Conservation (phyloP, 2,329 filamentous ascomycete genomes). For the Pleoardoris graminearum region DNA sequence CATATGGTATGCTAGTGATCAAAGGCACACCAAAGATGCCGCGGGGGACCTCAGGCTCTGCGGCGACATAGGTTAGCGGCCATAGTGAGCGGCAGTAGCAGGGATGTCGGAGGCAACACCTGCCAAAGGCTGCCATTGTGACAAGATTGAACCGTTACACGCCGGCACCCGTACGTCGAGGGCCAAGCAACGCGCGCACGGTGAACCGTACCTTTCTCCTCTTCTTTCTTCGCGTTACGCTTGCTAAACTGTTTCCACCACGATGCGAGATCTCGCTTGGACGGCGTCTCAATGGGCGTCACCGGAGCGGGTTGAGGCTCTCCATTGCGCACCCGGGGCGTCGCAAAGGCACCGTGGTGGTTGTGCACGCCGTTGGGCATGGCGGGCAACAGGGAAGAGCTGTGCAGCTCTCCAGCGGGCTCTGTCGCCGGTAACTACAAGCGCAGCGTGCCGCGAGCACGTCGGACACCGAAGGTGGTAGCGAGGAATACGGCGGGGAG, state of each 20-base stretch:
- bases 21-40: conserved; percentile 95
- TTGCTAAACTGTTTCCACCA: conserved; percentile 97
- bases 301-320: conserved; percentile 49
- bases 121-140: conserved; percentile 11
- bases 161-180: conserved; percentile 8
- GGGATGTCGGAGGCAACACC: conserved; percentile 23
- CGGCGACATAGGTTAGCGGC: conserved; percentile 25
- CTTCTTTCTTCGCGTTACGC: conserved; percentile 62
- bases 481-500: conserved; percentile 21
- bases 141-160: conserved; percentile 1
- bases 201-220: conserved; percentile 60
- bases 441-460: conserved; percentile 24
- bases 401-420: conserved; percentile 28
- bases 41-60: conserved; percentile 54
- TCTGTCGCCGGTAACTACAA: conserved; percentile 20
- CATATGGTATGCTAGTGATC: conserved; percentile 92
- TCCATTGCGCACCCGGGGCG: conserved; percentile 49
- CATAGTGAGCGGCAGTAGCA: conserved; percentile 18
- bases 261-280: conserved; percentile 84
- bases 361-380: conserved; percentile 47
- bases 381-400: conserved; percentile 28
- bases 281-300: conserved; percentile 66
- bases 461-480: conserved; percentile 30
- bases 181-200: background rate
- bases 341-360: conserved; percentile 39